phyloP scores from a whole-genome alignment of 331 rosid genomes.

The Quercus lobata region DNA sequence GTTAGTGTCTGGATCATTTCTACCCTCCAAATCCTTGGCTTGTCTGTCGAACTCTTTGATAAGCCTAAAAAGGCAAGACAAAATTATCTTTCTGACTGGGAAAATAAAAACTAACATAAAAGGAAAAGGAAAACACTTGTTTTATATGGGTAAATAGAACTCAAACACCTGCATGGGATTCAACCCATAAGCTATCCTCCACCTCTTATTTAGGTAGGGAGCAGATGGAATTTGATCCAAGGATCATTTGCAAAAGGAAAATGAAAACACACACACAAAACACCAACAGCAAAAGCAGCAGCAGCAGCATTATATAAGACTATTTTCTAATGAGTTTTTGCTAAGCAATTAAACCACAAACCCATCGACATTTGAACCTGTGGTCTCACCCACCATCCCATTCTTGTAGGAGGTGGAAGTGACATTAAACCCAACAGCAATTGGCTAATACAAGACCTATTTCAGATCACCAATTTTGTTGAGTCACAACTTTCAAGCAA shows the following conservation, averaged over 20 bases:
- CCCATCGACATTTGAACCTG: no score
- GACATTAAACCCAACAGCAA: no score
- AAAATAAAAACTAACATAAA: background rate
- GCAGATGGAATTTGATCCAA: no score
- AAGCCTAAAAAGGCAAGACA: background rate
- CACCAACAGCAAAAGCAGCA: no score
- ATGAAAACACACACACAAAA: no score
- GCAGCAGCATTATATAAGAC: background rate
- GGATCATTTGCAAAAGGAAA: no score
- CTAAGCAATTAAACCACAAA: background rate
- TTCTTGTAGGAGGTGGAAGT: no score
- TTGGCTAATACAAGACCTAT: no score
- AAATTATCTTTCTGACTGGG: background rate
- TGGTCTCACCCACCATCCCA: no score
- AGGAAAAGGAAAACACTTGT: background rate
- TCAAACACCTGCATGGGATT: background rate
- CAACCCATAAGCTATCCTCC: background rate
- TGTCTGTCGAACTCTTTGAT: slow-evolving; percentile 68
- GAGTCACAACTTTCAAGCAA: background rate
- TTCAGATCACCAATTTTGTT: background rate
- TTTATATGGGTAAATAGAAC: background rate
- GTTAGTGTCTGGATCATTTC: slow-evolving; percentile 30
- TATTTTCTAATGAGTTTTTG: no score
- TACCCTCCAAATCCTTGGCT: slow-evolving; percentile 28
- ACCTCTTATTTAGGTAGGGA: no score